Percentiles rank a stretch among this genome's conserved stretches.
Evolutionary conservation across 2,329 filamentous ascomycete genomes (phyloP).

Genomic region (Thielaviopsis ethacetica): DNA sequence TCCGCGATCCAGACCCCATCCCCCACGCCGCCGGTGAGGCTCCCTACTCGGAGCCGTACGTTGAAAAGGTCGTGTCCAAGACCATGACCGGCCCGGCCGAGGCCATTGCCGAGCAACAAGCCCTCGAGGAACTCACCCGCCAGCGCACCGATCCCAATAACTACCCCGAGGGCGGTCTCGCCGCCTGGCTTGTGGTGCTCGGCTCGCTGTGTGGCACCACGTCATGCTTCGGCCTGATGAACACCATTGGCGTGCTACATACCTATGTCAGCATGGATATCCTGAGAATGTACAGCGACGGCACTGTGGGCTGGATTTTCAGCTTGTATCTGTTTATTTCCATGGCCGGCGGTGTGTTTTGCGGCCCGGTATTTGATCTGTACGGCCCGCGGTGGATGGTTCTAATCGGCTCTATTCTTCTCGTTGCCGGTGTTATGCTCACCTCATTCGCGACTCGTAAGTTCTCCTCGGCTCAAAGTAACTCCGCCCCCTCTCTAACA

Average conservation of each 20-base stretch:
- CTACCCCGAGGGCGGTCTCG: slow-evolving; percentile 45
- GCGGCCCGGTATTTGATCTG: slow-evolving; percentile 67
- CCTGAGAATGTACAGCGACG: slow-evolving; percentile 47
- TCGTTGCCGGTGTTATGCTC: slow-evolving; percentile 46
- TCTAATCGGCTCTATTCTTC: slow-evolving; percentile 41
- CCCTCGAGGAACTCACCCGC: slow-evolving; percentile 7
- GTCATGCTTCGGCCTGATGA: slow-evolving; percentile 56
- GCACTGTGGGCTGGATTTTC: slow-evolving; percentile 73
- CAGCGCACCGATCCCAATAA: slow-evolving; percentile 9
- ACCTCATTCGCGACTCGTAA: slow-evolving; percentile 48
- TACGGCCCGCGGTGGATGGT: slow-evolving; percentile 56
- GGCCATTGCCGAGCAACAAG: background rate
- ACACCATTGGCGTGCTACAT: slow-evolving; percentile 61
- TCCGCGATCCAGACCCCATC: slow-evolving; percentile 6
- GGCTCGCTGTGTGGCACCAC: slow-evolving; percentile 58
- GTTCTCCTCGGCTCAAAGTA: slow-evolving; percentile 6
- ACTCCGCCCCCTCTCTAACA: background rate
- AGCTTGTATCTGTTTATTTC: slow-evolving; percentile 65
- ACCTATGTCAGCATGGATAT: slow-evolving; percentile 60
- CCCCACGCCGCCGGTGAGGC: background rate
- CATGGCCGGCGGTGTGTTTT: slow-evolving; percentile 68
- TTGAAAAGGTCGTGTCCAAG: background rate
- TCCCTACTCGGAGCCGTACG: slow-evolving; percentile 5
- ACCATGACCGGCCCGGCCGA: background rate
- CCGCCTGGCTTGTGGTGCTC: slow-evolving; percentile 63